Evolutionary conservation across 768 basidiomycete genomes (phyloP), one percentile per base, ranked within the genome.

Genomic region (Suillus occidentalis): DNA sequence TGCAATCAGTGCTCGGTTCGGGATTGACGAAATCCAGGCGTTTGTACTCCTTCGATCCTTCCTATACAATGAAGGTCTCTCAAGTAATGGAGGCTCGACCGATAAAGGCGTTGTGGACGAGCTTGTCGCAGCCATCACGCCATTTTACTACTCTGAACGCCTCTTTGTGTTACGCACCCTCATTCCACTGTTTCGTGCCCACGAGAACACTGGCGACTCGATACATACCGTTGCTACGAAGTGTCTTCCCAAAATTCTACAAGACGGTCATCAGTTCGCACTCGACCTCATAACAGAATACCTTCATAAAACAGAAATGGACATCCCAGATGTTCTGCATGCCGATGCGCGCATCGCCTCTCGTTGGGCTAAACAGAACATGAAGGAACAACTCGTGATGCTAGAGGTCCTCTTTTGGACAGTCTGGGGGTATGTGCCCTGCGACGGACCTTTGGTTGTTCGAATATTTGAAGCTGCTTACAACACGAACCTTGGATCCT

Each of bases 341-440:
- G 75, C 76, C 3, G 83, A 91, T 67, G 88, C 88, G 20, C 83
- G 81, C 66, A 80, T 81, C 20, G 88, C 86, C 12, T 83, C 87
- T n/a, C 75, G 78, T 47, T 90, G 88, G 86, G 89, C 85, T 45
- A 91, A 90, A 77, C 89, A 94, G 75, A 89, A 86, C 70, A 72
- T 84, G 39, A 86, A 84, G 70, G 89, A 95, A 71, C 96, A 97
- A 73, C 78, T 94, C 49, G 87, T 88, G 13, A 72, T 95, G 50
- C 79, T 97, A 58, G 94, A 97, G 68, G 86, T 96, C 40, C 81
- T 55, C 53, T 98, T 97, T 76, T 93, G 92, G 87, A 84, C 88
- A 6, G 53, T n/a, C 31, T 55, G 53, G 53, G 53, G 53, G 14
- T 89, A 87, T 64, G 84, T 86, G 13, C 76, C 88, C 0, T 89